These are phyloP conservation scores for Paramecium sexaurelia DNA, from an alignment of 73 alveolate species.

Conservation along the genomic window DNA sequence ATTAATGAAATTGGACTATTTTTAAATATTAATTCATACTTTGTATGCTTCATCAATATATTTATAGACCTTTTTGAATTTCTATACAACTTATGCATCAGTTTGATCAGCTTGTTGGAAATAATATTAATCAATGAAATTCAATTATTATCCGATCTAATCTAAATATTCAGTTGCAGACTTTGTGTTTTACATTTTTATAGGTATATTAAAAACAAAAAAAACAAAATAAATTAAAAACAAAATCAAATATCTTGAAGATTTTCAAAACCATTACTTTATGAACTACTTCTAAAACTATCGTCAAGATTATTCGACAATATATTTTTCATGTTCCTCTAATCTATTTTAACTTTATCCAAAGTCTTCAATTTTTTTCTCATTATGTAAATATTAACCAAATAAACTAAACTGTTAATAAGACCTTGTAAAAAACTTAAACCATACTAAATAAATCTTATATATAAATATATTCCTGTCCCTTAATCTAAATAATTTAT, in stretches of 20 bases:
- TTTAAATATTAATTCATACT: background rate
- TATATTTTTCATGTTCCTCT: background rate
- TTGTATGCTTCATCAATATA: constrained; percentile 10
- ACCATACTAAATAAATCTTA: background rate
- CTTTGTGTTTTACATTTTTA: background rate
- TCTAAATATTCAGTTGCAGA: constrained; percentile 44
- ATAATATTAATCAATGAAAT: background rate
- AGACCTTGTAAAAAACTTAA: constrained; percentile 3
- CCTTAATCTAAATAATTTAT: background rate
- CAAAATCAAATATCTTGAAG: background rate
- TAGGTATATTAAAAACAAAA: background rate
- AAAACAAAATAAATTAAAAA: background rate
- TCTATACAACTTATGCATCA: background rate
- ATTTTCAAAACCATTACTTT: background rate
- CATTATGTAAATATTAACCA: background rate
- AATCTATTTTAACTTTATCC: background rate
- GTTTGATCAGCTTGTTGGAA: background rate
- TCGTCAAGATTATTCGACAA: background rate
- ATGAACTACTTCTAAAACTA: background rate
- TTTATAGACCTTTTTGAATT: constrained; percentile 22
- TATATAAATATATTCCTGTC: background rate
- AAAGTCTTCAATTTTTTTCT: background rate
- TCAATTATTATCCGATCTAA: background rate
- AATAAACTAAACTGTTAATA: background rate
- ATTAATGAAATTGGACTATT: background rate